These are phyloP conservation scores for Cyberlindnera lachancei DNA, from an alignment of 805 yeast genomes.

Conservation along the genomic window DNA sequence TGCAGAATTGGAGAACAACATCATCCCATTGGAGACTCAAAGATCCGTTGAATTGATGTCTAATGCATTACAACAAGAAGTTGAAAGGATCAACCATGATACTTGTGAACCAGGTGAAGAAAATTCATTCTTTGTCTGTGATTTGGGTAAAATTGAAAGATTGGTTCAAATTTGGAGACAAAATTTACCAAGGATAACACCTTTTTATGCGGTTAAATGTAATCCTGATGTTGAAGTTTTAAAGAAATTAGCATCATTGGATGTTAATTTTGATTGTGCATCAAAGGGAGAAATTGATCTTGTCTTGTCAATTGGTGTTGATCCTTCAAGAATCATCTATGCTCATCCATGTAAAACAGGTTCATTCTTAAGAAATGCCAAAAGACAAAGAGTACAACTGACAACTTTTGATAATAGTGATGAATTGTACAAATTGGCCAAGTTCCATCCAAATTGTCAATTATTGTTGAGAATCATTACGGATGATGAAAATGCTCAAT, in stretches of 20 bases:
- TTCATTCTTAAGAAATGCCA: constrained; percentile 70
- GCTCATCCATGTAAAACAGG: constrained; percentile 94
- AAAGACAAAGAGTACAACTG: constrained; percentile 44
- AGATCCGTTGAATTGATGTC: constrained; percentile 29
- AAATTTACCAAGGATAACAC: constrained; percentile 65
- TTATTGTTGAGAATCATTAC: constrained; percentile 78
- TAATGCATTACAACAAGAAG: constrained; percentile 32
- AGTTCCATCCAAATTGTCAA: constrained; percentile 60
- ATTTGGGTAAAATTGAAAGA: constrained; percentile 63
- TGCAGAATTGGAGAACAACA: not conserved
- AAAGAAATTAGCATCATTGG: constrained; percentile 46
- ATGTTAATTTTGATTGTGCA: constrained; percentile 89
- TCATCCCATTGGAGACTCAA: constrained; percentile 21
- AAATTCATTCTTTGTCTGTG: constrained; percentile 84
- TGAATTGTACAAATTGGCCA: constrained; percentile 68
- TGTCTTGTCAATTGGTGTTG: constrained; percentile 54
- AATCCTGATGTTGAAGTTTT: constrained; percentile 66
- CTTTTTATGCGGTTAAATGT: constrained; percentile 95
- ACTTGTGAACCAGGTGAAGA: constrained; percentile 69
- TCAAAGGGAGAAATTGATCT: constrained; percentile 74
- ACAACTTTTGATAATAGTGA: constrained; percentile 89
- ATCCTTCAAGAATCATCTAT: constrained; percentile 65
- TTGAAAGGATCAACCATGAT: constrained; percentile 42
- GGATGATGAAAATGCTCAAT: constrained; percentile 81
- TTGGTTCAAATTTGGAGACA: constrained; percentile 57